phyloP scores from a whole-genome alignment of 805 yeast genomes.

The Kregervanrija pseudodelftensis region DNA sequence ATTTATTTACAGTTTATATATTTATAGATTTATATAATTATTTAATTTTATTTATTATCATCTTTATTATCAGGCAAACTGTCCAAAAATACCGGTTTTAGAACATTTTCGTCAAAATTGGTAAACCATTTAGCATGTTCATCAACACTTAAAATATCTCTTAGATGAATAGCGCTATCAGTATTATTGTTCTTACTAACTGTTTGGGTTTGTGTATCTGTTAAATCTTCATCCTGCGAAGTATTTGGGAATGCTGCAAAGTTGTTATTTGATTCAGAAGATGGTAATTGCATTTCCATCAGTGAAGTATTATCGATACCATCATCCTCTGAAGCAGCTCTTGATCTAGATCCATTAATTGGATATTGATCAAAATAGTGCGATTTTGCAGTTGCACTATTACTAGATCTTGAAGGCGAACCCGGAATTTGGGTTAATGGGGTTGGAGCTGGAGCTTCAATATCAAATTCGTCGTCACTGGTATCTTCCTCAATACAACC shows the following conservation, averaged over 20 bases:
- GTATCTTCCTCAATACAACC: slow-evolving; percentile 81
- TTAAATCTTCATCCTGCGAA: slow-evolving; percentile 2
- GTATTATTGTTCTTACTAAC: background rate
- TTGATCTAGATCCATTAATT: slow-evolving; percentile 14
- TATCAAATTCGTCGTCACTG: slow-evolving; percentile 92
- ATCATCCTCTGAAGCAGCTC: slow-evolving; percentile 21
- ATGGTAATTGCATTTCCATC: slow-evolving; percentile 4
- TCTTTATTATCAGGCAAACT: slow-evolving; percentile 27
- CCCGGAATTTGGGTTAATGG: background rate
- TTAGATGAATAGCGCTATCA: slow-evolving; percentile 17
- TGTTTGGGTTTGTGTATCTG: background rate
- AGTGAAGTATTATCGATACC: slow-evolving; percentile 8
- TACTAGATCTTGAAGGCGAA: slow-evolving; percentile 1
- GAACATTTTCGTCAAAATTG: slow-evolving; percentile 85
- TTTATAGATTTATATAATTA: background rate
- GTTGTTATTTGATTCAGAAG: slow-evolving; percentile 1
- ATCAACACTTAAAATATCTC: slow-evolving; percentile 36
- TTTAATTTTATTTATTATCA: slow-evolving; percentile 2
- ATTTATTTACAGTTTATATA: background rate
- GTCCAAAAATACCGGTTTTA: slow-evolving; percentile 87
- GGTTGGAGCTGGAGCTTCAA: slow-evolving; percentile 53
- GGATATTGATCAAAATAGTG: slow-evolving; percentile 18
- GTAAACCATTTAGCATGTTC: slow-evolving; percentile 89
- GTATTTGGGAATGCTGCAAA: slow-evolving; percentile 1
- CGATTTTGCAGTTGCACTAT: slow-evolving; percentile 6